phyloP scores from a whole-genome alignment of 352 stramenopile species.

The Pythium aristosporum region DNA sequence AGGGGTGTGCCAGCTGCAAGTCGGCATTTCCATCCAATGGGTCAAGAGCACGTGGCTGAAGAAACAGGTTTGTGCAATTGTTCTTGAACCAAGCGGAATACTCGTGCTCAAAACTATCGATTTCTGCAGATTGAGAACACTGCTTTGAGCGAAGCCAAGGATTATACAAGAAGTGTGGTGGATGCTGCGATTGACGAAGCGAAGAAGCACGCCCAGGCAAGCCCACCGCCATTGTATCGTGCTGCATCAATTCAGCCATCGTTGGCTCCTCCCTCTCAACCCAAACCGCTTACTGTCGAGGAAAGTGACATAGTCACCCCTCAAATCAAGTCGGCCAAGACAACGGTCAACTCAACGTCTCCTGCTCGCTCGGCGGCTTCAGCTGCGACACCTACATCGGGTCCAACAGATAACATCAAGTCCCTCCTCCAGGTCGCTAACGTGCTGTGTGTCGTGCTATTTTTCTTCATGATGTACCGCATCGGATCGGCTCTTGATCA shows the following conservation, averaged over 20 bases:
- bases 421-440: conserved; percentile 39
- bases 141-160: conserved; percentile 70
- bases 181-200: conserved; percentile 39
- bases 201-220: neutral
- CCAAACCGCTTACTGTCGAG: neutral
- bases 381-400: neutral
- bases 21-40: conserved; percentile 74
- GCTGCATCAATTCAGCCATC: neutral
- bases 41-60: conserved; percentile 86
- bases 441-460: conserved; percentile 57
- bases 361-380: neutral
- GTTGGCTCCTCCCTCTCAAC: neutral
- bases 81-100: neutral
- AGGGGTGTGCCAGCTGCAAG: conserved; percentile 45
- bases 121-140: conserved; percentile 68
- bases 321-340: neutral
- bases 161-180: conserved; percentile 49
- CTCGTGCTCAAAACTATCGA: neutral
- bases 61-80: conserved; percentile 58
- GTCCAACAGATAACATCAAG: conserved; percentile 2
- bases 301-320: neutral
- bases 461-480: conserved; percentile 71
- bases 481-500: conserved; percentile 54
- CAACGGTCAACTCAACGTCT: neutral
- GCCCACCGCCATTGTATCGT: neutral